Evolutionary conservation across 2,329 filamentous ascomycete genomes (phyloP).

Genomic region (Aspergillus sp.): DNA sequence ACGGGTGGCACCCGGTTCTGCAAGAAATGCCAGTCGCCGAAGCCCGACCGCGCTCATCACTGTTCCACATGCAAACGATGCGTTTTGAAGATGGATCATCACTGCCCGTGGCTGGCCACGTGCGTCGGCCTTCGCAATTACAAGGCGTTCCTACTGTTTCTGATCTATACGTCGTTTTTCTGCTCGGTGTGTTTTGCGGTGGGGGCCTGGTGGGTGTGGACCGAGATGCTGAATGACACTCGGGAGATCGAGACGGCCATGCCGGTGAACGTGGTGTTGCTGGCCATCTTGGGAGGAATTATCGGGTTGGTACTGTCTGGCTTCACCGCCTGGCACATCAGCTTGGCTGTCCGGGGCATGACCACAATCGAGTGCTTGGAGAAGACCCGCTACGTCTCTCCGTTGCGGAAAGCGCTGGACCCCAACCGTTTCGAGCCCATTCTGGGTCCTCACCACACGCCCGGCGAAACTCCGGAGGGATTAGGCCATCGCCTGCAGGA

Average conservation of each 20-base stretch:
- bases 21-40: slow-evolving; percentile 92
- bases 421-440: slow-evolving; percentile 50
- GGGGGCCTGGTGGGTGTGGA: slow-evolving; percentile 72
- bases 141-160: slow-evolving; percentile 87
- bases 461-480: slow-evolving; percentile 23
- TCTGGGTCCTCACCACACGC: slow-evolving; percentile 27
- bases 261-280: slow-evolving; percentile 83
- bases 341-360: slow-evolving; percentile 66
- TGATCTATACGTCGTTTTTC: slow-evolving; percentile 81
- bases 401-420: slow-evolving; percentile 62
- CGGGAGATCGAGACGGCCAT: slow-evolving; percentile 66
- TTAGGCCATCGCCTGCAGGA: slow-evolving; percentile 42
- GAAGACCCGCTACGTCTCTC: slow-evolving; percentile 86
- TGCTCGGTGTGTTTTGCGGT: slow-evolving; percentile 73
- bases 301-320: slow-evolving; percentile 81
- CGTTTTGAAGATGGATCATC: slow-evolving; percentile 98
- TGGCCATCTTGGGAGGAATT: slow-evolving; percentile 79
- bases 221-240: slow-evolving; percentile 63
- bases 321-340: slow-evolving; percentile 87
- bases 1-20: slow-evolving; percentile 82
- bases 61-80: slow-evolving; percentile 91
- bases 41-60: slow-evolving; percentile 93
- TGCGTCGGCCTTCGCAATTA: slow-evolving; percentile 92
- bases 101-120: slow-evolving; percentile 95
- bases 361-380: slow-evolving; percentile 96